These are phyloP conservation scores for Agaricales sp. DNA, from an alignment of 1,284 basidiomycete genomes.

Conservation along the genomic window DNA sequence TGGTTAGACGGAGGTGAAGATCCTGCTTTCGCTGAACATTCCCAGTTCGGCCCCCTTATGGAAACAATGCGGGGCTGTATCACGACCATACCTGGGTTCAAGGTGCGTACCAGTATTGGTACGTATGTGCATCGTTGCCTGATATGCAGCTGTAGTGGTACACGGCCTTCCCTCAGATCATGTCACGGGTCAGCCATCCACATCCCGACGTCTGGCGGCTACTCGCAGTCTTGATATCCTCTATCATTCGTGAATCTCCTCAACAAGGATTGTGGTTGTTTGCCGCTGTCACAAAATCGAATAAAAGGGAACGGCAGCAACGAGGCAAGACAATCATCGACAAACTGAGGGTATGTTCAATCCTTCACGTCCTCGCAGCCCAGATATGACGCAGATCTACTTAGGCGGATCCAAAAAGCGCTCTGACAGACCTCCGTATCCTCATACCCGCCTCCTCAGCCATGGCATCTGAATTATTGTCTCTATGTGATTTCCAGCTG, in stretches of 20 bases:
- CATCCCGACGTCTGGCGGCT: constrained; percentile 60
- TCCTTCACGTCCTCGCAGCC: constrained; percentile 17
- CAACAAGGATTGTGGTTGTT: constrained; percentile 94
- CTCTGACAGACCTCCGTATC: neutral
- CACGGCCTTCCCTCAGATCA: constrained; percentile 94
- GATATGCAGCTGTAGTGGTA: constrained; percentile 60
- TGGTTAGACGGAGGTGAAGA: constrained; percentile 93
- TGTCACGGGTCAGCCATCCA: constrained; percentile 84
- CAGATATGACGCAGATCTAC: constrained; percentile 28
- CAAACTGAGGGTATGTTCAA: constrained; percentile 46
- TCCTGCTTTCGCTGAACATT: constrained; percentile 19
- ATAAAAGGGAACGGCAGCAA: constrained; percentile 48
- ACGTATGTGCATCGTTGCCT: constrained; percentile 3
- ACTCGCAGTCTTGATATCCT: constrained; percentile 63
- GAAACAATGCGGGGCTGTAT: constrained; percentile 44
- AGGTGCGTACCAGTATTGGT: constrained; percentile 31
- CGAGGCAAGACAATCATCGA: constrained; percentile 62
- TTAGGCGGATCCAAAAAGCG: constrained; percentile 24
- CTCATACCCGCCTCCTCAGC: constrained; percentile 44
- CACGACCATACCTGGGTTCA: constrained; percentile 61
- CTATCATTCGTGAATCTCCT: constrained; percentile 77
- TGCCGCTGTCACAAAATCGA: constrained; percentile 83
- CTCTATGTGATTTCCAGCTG: constrained; percentile 51
- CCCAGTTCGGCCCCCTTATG: constrained; percentile 48
- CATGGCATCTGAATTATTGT: constrained; percentile 64